Evolutionary conservation across 352 stramenopile genomes (phyloP), one percentile per base, ranked within the genome.

Genomic region (Globisporangium recalcitrans): DNA sequence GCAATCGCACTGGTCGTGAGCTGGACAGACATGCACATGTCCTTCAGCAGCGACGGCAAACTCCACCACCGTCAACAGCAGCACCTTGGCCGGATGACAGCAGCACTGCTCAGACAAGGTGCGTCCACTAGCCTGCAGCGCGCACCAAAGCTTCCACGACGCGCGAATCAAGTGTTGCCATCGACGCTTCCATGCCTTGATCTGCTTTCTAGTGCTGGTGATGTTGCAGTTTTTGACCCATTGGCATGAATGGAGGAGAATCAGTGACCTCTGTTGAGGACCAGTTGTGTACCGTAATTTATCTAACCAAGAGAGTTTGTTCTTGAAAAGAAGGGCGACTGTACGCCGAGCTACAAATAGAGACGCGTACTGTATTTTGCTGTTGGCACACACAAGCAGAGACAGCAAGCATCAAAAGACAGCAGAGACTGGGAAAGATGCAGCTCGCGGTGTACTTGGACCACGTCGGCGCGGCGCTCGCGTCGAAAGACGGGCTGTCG

Each of bases 391-490:
- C 21, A 47, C 8, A 24, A 10, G 16, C 21, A 29, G 42, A 19
- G 4, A 48, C 42, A 48, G 26, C 42, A 27, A n/a, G 14, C 16
- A 48, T 26, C 2, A 21, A 34, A 31, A n/a, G n/a, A 58, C 21
- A 42, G 13, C 26, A 1, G 5, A 4, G 22, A 40, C 6, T 22
- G 36, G 26, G 19, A 34, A 16, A 52, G 22, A 90, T 91, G 83
- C 71, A 87, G 63, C 71, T 93, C 44, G 69, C 67, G 13, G 74
- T 63, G 54, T 91, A 86, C 62, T 58, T 86, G 68, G 78, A 91
- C 54, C 83, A 69, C 42, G 76, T 93, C 44, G 73, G 66, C 54
- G 63, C 67, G 54, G 78, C 78, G 29, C 70, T 93, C 34, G 69
- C 62, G 21, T 38, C 47, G 52, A 82, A 82, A 57, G 75, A 88